Evolutionary conservation across 225 moss, liverwort and hornwort species (phyloP), one percentile per base, ranked within the genome.

Genomic region (Lunularia cruciata): DNA sequence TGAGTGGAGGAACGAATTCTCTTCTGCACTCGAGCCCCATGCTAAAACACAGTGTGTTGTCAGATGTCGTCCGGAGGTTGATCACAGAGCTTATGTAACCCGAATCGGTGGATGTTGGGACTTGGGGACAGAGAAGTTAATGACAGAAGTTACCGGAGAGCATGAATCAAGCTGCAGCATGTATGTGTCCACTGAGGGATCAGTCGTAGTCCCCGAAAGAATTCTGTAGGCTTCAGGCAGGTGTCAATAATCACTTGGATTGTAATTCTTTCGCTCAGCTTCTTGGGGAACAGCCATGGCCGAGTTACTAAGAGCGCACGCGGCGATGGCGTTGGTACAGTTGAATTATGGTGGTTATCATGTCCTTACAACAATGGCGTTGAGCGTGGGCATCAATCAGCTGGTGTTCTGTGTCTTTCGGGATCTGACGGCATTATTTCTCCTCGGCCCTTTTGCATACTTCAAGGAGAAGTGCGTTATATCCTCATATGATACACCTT

Each of bases 261-360:
- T n/a, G n/a, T n/a, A n/a, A n/a, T n/a, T n/a, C n/a, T n/a, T n/a
- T n/a, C n/a, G n/a, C n/a, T n/a, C n/a, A n/a, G 59, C 0, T 60
- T 13, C 7, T n/a, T 5, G 59, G 39, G 14, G 8, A 23, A 49
- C 3, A 65, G 48, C 71, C 27, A 94, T 91, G 94, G 81, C 75
- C 73, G 82, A 81, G 46, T 47, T 73, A 27, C 92, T 90, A 92
- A 85, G 77, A 78, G 92, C 95, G 45, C 95, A 92, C 51, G 78
- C 77, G 19, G 95, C 84, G 62, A 74, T 96, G 72, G 38, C 83
- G 42, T 51, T 92, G 42, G 81, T 92, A 58, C 92, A 92, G 60
- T 69, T 92, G 26, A 82, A 75, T 68, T 96, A 96, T 57, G 95
- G 88, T 54, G 92, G 86, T 22, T 96, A 96, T 80, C 95, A 96